These are phyloP conservation scores for Auricularia cornea DNA, from an alignment of 768 basidiomycete genomes.

Conservation along the genomic window DNA sequence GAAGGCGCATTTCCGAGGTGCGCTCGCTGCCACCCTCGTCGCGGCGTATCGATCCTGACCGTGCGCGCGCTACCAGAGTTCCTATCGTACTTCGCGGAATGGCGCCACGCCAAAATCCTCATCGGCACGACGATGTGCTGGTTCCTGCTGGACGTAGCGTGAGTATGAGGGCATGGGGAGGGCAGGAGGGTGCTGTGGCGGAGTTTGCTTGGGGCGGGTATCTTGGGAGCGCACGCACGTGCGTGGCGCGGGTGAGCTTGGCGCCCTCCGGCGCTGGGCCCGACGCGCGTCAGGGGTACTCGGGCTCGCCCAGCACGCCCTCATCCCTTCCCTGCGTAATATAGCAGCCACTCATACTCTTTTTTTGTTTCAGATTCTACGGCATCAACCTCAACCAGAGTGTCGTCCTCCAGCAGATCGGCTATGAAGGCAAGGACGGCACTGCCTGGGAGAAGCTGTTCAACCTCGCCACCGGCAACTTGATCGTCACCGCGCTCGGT, in stretches of 20 bases:
- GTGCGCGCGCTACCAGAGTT: no score
- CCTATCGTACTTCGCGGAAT: conserved; percentile 53
- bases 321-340: no score
- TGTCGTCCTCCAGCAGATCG: conserved; percentile 67
- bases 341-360: no score
- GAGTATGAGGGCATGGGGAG: not conserved
- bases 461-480: conserved; percentile 56
- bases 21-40: no score
- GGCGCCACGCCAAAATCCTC: conserved; percentile 58
- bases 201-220: no score
- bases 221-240: no score
- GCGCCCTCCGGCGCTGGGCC: no score
- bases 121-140: conserved; percentile 62
- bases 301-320: no score
- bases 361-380: conserved; percentile 70
- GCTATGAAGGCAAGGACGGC: conserved; percentile 48
- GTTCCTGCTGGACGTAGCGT: conserved; percentile 74
- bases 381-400: conserved; percentile 72
- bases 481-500: conserved; percentile 67
- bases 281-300: no score
- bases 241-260: no score
- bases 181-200: no score
- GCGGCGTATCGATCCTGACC: no score
- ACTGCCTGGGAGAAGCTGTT: conserved; percentile 59
- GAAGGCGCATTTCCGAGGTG: conserved; percentile 48